These are phyloP conservation scores for Erodium moschatum DNA, from an alignment of 441 rosid species.

Conservation along the genomic window DNA sequence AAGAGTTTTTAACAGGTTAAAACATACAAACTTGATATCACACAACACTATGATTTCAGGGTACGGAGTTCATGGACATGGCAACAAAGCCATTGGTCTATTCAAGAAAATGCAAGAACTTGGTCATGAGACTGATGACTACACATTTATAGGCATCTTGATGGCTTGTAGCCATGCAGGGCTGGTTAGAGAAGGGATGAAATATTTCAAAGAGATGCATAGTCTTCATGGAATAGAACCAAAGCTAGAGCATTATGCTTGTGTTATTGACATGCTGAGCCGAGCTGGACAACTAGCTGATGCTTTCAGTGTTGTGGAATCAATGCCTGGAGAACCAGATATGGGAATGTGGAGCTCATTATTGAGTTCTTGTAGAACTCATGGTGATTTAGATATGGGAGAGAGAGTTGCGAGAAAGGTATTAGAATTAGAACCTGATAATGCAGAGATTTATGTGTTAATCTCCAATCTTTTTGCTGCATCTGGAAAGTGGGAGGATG, in stretches of 20 bases:
- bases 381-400: conserved; percentile 34
- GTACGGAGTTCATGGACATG: conserved; percentile 40
- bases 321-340: conserved; percentile 38
- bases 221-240: conserved; percentile 25
- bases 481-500: conserved; percentile 34
- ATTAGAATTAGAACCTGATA: conserved; percentile 32
- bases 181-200: conserved; percentile 34
- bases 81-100: conserved; percentile 32
- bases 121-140: conserved; percentile 32
- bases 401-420: conserved; percentile 33
- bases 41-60: conserved; percentile 46
- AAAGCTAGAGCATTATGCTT: conserved; percentile 39
- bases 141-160: conserved; percentile 41
- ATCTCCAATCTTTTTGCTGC: conserved; percentile 42
- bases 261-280: conserved; percentile 48
- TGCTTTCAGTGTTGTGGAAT: conserved; percentile 28
- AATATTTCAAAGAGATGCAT: conserved; percentile 33
- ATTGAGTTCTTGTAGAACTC: conserved; percentile 39
- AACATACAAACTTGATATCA: conserved; percentile 27
- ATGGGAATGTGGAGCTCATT: conserved; percentile 33
- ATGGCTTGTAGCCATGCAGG: conserved; percentile 46
- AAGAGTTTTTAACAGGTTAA: conserved; percentile 26
- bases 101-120: conserved; percentile 38
- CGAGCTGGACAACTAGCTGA: conserved; percentile 36
- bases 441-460: conserved; percentile 34